Percentiles rank a stretch among this genome's conserved stretches.
Conservation (phyloP, 129 eudicot species). For the Tanacetum coccineum region DNA sequence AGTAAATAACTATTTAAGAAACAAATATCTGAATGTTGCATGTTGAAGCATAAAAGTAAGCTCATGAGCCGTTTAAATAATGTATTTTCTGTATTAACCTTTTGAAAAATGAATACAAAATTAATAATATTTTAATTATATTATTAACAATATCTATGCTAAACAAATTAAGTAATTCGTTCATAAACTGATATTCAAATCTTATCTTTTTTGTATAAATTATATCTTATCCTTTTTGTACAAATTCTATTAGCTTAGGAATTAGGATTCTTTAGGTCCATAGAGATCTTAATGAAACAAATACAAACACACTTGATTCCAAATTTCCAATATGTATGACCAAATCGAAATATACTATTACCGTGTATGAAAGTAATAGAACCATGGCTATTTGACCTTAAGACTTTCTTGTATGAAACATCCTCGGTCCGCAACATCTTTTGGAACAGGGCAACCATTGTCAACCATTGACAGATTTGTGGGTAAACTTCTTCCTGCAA, state of each 20-base stretch:
- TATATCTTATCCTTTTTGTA: too few relatives aligned
- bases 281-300: background rate
- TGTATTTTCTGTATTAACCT: background rate
- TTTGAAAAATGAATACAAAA: background rate
- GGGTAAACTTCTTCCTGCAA: too few relatives aligned
- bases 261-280: background rate
- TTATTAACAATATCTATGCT: background rate
- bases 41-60: background rate
- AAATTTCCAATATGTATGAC: constrained; percentile 6
- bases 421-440: too few relatives aligned
- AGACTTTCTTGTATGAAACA: too few relatives aligned
- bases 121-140: background rate
- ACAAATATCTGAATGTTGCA: background rate
- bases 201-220: background rate
- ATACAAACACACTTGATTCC: background rate
- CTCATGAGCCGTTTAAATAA: background rate
- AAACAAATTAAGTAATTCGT: background rate
- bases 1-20: too few relatives aligned
- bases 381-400: too few relatives aligned
- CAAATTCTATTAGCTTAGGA: background rate
- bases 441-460: too few relatives aligned
- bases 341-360: background rate
- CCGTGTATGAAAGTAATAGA: too few relatives aligned
- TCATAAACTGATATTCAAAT: background rate
- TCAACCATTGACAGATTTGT: too few relatives aligned